phyloP scores from a whole-genome alignment of 257 asterid genomes.

The Plectranthus barbatus region DNA sequence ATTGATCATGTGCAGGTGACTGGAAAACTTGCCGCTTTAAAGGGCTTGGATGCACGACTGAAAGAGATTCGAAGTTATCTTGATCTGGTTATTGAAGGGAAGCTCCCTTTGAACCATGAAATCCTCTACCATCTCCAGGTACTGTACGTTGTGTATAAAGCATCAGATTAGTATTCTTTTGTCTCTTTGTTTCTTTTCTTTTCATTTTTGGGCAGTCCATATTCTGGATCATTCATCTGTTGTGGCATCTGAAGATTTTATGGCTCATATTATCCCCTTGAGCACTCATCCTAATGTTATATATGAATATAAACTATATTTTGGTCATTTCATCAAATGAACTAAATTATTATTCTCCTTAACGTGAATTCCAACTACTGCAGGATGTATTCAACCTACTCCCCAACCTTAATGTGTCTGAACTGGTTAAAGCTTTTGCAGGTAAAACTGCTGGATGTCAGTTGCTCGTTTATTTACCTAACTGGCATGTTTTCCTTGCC shows the following conservation, averaged over 20 bases:
- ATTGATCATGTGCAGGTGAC: conserved; percentile 45
- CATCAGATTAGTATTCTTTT: no score
- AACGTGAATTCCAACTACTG: background rate
- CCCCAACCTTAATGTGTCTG: conserved; percentile 80
- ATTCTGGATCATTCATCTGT: no score
- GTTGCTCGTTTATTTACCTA: background rate
- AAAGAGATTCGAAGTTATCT: conserved; percentile 81
- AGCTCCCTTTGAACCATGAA: conserved; percentile 92
- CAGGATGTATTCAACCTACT: conserved; percentile 93
- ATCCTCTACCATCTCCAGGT: conserved; percentile 97
- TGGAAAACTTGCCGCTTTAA: conserved; percentile 89
- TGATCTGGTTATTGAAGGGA: conserved; percentile 75
- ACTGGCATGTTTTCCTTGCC: background rate
- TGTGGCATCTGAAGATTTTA: no score
- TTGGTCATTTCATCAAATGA: no score
- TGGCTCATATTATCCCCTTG: no score
- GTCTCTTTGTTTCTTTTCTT: no score
- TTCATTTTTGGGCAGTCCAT: no score
- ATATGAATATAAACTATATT: no score
- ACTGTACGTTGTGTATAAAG: background rate
- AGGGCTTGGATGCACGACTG: conserved; percentile 90
- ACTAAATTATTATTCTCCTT: no score
- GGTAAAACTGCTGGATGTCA: conserved; percentile 29
- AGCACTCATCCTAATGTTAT: no score
- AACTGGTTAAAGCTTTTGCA: conserved; percentile 75